Percentiles rank a stretch among this genome's conserved stretches.
Conservation (phyloP, 73 alveolate species). For the Paraurostyla sp. region DNA sequence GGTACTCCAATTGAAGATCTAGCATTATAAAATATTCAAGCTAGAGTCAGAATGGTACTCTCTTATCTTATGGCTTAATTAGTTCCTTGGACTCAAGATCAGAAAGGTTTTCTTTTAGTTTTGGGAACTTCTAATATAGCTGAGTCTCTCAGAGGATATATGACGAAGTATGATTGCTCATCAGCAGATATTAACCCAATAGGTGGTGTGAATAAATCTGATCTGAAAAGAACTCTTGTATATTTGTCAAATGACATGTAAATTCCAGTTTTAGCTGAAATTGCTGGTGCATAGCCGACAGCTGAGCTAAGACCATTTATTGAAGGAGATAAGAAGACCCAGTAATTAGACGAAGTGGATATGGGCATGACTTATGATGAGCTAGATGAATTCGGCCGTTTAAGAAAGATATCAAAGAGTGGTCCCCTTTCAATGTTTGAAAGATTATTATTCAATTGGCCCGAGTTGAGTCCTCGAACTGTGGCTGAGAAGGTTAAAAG, state of each 20-base stretch:
- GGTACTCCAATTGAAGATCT: constrained; percentile 85
- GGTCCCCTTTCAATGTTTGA: constrained; percentile 94
- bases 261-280: constrained; percentile 38
- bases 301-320: constrained; percentile 89
- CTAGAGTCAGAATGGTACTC: constrained; percentile 92
- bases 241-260: constrained; percentile 55
- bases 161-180: constrained; percentile 96
- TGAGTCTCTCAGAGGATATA: constrained; percentile 94
- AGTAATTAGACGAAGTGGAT: constrained; percentile 90
- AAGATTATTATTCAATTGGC: constrained; percentile 85
- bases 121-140: constrained; percentile 91
- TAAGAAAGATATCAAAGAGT: constrained; percentile 80
- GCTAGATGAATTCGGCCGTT: constrained; percentile 82
- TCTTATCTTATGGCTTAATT: constrained; percentile 92
- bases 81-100: constrained; percentile 90
- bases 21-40: constrained; percentile 95
- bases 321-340: constrained; percentile 63
- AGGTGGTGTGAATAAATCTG: constrained; percentile 91
- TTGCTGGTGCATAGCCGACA: constrained; percentile 84
- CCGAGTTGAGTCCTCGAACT: constrained; percentile 73
- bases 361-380: constrained; percentile 95
- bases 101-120: constrained; percentile 74
- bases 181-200: constrained; percentile 96
- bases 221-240: constrained; percentile 75
- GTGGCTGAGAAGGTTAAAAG: constrained; percentile 91